phyloP scores from a whole-genome alignment of 164 flowering plant species.

The Cinnamomum chago region DNA sequence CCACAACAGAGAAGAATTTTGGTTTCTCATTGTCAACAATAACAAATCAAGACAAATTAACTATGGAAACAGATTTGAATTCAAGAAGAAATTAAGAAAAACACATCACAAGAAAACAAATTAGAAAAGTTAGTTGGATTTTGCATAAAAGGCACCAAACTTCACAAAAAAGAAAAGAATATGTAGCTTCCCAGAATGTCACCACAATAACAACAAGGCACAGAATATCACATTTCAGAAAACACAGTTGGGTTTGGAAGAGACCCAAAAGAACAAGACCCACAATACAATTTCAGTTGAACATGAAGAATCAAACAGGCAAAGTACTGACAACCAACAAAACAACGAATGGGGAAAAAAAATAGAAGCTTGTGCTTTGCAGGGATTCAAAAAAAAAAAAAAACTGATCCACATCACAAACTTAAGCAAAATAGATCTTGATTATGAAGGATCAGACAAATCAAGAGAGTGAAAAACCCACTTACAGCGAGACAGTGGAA shows the following conservation, averaged over 20 bases:
- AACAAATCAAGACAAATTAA: too few species aligned
- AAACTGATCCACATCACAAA: not conserved
- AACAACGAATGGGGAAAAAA: not conserved
- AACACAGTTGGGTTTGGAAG: not conserved
- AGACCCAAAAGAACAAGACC: not conserved
- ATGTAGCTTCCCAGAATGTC: not conserved
- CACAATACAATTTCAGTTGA: not conserved
- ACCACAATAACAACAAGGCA: not conserved
- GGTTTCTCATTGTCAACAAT: too few species aligned
- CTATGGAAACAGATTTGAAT: too few species aligned
- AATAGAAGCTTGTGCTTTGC: not conserved
- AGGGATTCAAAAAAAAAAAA: slow-evolving; percentile 7
- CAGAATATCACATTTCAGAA: not conserved
- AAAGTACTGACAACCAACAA: not conserved
- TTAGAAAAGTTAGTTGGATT: not conserved
- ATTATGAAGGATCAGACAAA: not conserved
- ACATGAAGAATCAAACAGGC: not conserved
- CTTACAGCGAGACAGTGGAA: slow-evolving; percentile 46
- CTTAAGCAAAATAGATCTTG: not conserved
- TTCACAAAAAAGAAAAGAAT: too few species aligned
- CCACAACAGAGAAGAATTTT: too few species aligned
- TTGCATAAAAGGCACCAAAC: not conserved
- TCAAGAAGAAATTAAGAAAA: too few species aligned
- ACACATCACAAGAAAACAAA: too few species aligned
- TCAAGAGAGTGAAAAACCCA: not conserved